Evolutionary conservation across 176 grass and related monocot species (phyloP), one percentile per base, ranked within the genome.

Genomic region (bread wheat (Triticum aestivum)): DNA sequence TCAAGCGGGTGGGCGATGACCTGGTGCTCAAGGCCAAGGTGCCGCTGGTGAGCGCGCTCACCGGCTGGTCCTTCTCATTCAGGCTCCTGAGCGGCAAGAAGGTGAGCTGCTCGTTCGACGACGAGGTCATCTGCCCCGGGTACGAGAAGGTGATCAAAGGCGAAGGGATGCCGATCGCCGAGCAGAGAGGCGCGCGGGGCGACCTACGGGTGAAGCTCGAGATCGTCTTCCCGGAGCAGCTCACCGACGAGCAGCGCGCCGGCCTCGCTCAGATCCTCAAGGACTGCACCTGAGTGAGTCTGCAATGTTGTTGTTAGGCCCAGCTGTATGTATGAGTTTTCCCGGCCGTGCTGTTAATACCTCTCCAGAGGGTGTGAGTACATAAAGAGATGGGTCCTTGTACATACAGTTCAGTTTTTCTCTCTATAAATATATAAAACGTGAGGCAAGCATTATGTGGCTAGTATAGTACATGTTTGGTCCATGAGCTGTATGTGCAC

Each of bases 11-110:
- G 10, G 96, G 90, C 44, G 82, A 96, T 14, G 93, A 98, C 32
- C 86, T 98, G 30, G 93, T 98, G 64, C 85, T 98, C n/a, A 98
- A 98, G 84, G 88, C 88, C 4, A 90, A 98, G 88, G 91, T 98
- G 69, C 91, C 96, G 41, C 58, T 98, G 75, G 90, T 91, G 83
- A 86, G 85, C 81, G 96, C 96, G 42, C 91, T 96, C 69, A 94
- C 90, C 0, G 96, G 96, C 15, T 98, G 96, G 96, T 85, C 84
- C n/a, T 92, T 96, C 86, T 92, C 90, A 6, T 96, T 98, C 86
- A 78, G 93, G 68, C 88, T 95, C 1, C 80, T 95, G 5, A 83
- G 68, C 2, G 93, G 96, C 54, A 88, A 78, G 84, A 98, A 96
- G 73, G 89, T 95, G 90, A 94, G 29, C 86, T 91, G 84, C 79